Evolutionary conservation across 2,329 filamentous ascomycete species (phyloP), one percentile per base, ranked within the genome.

Genomic region (Fusarium robinianum): DNA sequence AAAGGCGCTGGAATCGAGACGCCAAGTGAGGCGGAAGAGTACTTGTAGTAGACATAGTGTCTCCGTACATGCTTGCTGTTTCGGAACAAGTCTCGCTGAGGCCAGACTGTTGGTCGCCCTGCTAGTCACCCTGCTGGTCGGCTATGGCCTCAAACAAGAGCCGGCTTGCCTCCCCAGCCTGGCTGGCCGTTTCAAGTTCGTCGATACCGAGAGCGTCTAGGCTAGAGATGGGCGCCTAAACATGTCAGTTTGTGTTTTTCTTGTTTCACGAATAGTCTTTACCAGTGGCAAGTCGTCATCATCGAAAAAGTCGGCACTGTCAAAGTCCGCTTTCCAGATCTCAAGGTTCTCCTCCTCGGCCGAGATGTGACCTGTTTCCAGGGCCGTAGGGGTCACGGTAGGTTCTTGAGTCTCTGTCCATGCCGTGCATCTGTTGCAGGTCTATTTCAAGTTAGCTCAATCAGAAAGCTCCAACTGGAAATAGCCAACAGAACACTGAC

Each of bases 381-480:
- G 52, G 0, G 62, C 60, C 0, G 46, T 39, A 0, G 67, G 66
- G 1, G 51, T 56, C 3, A 69, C 62, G 1, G 49, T 53, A 1
- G 63, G 63, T 22, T 72, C 70, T 25, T 70, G 67, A 1, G 60
- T 64, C 21, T 67, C 64, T 0, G 42, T 57, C 69, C 69, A 72
- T 4, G 63, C 67, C 8, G 55, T 58, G 38, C 70, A 72, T 40
- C 56, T 50, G 26, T 46, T 57, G 48, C 70, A 72, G 23, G 53
- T 53, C 70, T 72, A 10, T 15, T 4, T 2, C 3, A 14, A 3
- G 38, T 62, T 16, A 61, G 46, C 8, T n/a, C n/a, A n/a, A n/a
- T n/a, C n/a, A n/a, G n/a, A 16, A 3, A 15, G 5, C 3, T 12
- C 11, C 14, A n/a, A 10, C 9, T 23, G 5, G 5, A n/a, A n/a